Evolutionary conservation across 129 eudicot species (phyloP), one percentile per base, ranked within the genome.

Genomic region (Chrysanthemum lavandulifolium): DNA sequence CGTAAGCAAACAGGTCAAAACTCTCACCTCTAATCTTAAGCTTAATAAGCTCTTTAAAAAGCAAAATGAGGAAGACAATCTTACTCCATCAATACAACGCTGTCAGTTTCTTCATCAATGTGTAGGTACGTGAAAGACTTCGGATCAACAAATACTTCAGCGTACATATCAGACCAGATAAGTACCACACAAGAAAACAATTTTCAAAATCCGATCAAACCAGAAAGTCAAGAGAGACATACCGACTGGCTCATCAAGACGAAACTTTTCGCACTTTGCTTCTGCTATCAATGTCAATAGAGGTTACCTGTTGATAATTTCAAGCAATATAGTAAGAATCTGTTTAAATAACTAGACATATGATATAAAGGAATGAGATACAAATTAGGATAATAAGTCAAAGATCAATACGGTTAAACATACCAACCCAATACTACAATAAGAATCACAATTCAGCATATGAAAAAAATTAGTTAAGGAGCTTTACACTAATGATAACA

Each of bases 241-340:
- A 94, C 97, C 97, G 70, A 94, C 77, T 2, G 89, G 60, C 81
- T 94, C 98, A 73, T 94, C 96, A 12, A 97, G 86, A 31, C 99
- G 93, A 63, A 94, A 67, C 72, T 93, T 88, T 85, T 94, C 99
- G 88, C 49, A 86, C 84, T 85, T 94, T 94, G 78, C 75, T 94
- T 74, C 99, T 94, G 68, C 91, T 88, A 56, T 90, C 97, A 66
- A 90, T 86, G 63, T 94, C 99, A 40, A 96, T 97, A 65, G 90
- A 91, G 84, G 90, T 96, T 57, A 94, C 96, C 98, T 92, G 88
- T 76, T 53, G 54, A 62, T 33, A 18, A 74, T 63, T 11, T 15
- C 43, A 25, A 16, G 57, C 31, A 13, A 10, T 10, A 61, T 45
- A 47, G 53, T 33, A 74, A 74, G 55, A 65, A 27, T 21, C 16